These are phyloP conservation scores for Roridomyces roridus DNA, from an alignment of 768 basidiomycete genomes.

Conservation along the genomic window DNA sequence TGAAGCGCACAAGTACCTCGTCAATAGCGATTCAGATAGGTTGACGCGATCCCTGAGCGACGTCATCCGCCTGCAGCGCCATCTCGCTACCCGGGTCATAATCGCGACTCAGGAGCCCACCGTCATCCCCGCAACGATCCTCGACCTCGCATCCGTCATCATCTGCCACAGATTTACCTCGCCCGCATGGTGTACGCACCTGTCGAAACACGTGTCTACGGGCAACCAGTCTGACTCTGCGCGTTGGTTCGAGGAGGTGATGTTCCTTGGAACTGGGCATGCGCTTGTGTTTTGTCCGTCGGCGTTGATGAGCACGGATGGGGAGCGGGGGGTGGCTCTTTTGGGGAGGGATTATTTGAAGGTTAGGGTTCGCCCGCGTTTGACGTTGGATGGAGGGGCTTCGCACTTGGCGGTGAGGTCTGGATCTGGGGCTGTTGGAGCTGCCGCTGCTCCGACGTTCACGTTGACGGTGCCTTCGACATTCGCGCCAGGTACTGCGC, in stretches of 20 bases:
- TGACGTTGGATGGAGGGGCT: no score
- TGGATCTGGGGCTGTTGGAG: no score
- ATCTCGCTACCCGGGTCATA: constrained; percentile 56
- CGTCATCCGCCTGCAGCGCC: constrained; percentile 59
- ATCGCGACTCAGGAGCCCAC: constrained; percentile 66
- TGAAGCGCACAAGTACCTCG: constrained; percentile 61
- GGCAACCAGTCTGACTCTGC: constrained; percentile 43
- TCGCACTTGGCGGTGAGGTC: no score
- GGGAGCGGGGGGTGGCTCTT: background rate
- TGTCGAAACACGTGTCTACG: constrained; percentile 48
- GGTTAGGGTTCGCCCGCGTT: no score
- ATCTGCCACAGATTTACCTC: constrained; percentile 63
- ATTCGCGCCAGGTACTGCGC: no score
- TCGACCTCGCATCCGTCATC: constrained; percentile 54
- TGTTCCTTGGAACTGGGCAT: constrained; percentile 22
- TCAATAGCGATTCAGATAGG: constrained; percentile 40
- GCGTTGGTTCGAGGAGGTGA: constrained; percentile 20
- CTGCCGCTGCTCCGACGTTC: no score
- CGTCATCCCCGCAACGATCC: constrained; percentile 56
- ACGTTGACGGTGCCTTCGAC: no score
- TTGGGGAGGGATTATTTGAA: no score
- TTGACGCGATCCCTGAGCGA: constrained; percentile 52
- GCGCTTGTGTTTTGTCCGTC: constrained; percentile 22
- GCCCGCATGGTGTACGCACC: constrained; percentile 59
- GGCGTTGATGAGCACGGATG: constrained; percentile 4